Base-by-base conservation (phyloP, 805 yeast genomes). In the Hagleromyces aurorensis region DNA sequence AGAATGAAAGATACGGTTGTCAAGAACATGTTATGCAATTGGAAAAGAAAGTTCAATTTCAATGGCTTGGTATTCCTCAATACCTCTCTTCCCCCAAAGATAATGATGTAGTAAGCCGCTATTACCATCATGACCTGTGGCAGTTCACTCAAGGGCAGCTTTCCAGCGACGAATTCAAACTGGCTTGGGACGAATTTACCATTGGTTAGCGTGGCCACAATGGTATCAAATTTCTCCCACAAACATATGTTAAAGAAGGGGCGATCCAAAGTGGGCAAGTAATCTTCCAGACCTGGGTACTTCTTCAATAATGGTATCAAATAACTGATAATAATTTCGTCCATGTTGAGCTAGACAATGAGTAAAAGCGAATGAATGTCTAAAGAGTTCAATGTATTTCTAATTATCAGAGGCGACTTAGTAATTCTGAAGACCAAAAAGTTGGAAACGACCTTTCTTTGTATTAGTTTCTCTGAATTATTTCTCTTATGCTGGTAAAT, bases 51-150 rank as follows among this genome's bases (percentile, higher is more conserved):
- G 55, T 78, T 79, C 57, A 87, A 67, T 59, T 80, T 79, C 57
- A 81, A 69, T 10, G 94, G 82, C 22, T 77, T 69, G 27, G 68
- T 57, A 27, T 67, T 62, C 36, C 64, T 62, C 59, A 81, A 65
- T 25, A 82, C 44, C 31, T 60, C 64, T 50, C 86, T 78, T 33
- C 96, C 96, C 38, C 96, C 93, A 53, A 86, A 85, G 38, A 87
- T 80, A 27, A 82, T 69, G 24, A 74, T 54, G 53, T 89, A 87
- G 65, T 87, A 87, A n/a, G 69, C 50, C 16, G 67, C 62, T 41
- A 86, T 79, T 31, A 72, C 74, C 7, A 57, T 54, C 19, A 68
- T 50, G 8, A 78, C 87, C 34, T 72, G 75, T 34, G 61, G 63
- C 27, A 75, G 70, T 42, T 75, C 74, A 32, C 81, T 81, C 47